Evolutionary conservation across 2,329 filamentous ascomycete species (phyloP), one percentile per base, ranked within the genome.

Genomic region (Pestalotiopsis fici): DNA sequence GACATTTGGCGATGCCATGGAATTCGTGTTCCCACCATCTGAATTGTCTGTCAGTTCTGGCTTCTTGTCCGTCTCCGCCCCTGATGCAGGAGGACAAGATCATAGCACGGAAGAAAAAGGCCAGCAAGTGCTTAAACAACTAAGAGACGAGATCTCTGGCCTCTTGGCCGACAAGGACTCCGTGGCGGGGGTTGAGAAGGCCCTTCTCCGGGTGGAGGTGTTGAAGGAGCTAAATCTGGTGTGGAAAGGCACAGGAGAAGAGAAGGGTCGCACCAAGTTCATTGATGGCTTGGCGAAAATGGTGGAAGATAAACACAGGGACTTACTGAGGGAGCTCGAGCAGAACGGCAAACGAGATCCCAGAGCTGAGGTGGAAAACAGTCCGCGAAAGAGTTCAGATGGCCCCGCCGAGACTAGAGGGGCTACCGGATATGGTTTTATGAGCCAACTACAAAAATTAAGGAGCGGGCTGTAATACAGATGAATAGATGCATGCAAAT

Each of bases 171-270:
- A 85, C 6, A 80, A 84, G 1, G 89, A 91, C 57, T 86, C 88
- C 0, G 83, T 90, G 13, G 85, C 86, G 57, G 93, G 93, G 18
- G 84, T 96, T 9, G 90, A 93, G 70, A 90, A 90, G 67, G 96
- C 96, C 0, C 88, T 88, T 13, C 85, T 86, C 66, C 85, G 93
- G 57, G 90, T 98, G 15, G 91, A 94, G 74, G 89, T 93, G 75
- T 84, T 98, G 66, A 91, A 94, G 74, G 87, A 90, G 69, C 81
- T 98, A 70, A 89, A 90, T 3, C 82, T 82, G n/a, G 90, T 99
- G 25, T 99, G 96, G 95, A 95, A 92, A 77, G 94, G 94, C n/a
- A 98, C 96, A 2, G 92, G 93, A 0, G 96, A 99, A 81, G 96
- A 98, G 78, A 97, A 93, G 80, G 93, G 94, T 5, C 85, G 96